These are phyloP conservation scores for Blastobotrys raffinosifermentans DNA, from an alignment of 1,139 yeast species.

Conservation along the genomic window DNA sequence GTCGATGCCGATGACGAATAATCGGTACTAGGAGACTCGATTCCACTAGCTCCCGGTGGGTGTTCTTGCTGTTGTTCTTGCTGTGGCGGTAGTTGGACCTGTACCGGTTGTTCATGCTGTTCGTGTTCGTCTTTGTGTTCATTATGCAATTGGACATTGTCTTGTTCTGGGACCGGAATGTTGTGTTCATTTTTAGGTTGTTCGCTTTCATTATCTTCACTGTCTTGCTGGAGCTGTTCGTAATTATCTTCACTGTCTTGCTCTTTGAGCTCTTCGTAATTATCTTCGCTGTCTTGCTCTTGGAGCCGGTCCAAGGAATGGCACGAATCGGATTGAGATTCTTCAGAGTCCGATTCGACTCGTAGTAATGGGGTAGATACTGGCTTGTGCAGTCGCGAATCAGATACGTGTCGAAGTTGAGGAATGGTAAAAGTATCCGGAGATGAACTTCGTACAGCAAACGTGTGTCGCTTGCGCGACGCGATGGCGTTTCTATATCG, in stretches of 20 bases:
- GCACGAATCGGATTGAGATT: no score
- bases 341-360: no score
- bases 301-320: no score
- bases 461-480: no score
- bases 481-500: conserved; percentile 15
- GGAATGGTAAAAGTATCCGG: no score
- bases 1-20: conserved; percentile 26
- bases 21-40: conserved; percentile 4
- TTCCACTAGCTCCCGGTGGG: not conserved
- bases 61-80: not conserved
- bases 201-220: conserved; percentile 24
- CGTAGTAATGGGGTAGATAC: not conserved
- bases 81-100: conserved; percentile 7
- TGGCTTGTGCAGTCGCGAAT: no score
- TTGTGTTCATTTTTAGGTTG: conserved; percentile 33
- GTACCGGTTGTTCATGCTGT: conserved; percentile 7
- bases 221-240: conserved; percentile 1
- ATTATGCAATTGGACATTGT: conserved; percentile 1
- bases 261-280: not conserved
- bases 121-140: not conserved
- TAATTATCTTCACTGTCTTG: not conserved
- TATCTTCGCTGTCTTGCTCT: conserved; percentile 2
- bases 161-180: no score
- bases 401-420: no score
- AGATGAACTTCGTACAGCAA: no score